Base-by-base conservation (phyloP, 306 rosid species). In the Pterocarpus santalinus region DNA sequence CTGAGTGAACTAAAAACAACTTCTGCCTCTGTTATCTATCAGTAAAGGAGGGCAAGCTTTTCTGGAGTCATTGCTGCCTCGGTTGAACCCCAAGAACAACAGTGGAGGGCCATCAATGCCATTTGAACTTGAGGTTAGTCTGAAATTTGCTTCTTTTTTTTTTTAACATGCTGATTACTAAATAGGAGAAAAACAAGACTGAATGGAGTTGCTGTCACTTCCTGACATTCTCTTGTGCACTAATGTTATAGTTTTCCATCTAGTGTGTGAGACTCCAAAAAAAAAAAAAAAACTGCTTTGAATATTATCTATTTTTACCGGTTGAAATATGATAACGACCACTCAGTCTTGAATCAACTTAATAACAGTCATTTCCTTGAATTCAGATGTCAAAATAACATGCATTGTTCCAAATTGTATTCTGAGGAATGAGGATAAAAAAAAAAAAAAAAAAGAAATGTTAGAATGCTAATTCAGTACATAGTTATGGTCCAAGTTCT, bases 31-130 rank as follows among this genome's bases (percentile, higher is more conserved):
- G 49, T 70, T 80, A 49, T 71, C 77, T 73, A 72, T 79, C 86
- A 96, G 99, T 35, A 91, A 83, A 89, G 99, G 98, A 73, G 98
- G 97, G 73, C 87, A 91, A 88, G 99, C 99, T 72, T 96, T 96
- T 84, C 83, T 92, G 13, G 94, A 96, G 75, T 46, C 94, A 75
- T 72, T 96, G 89, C 78, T 96, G 87, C 89, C 97, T 85, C 91
- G 99, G 55, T 88, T 96, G 81, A 89, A 93, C 88, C 97, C 97
- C 70, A 90, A 89, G 89, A 81, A 51, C 82, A 76, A 81, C 84
- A 90, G 89, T 65, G 99, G 99, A 82, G 97, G 90, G 57, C 97
- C 92, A 53, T 86, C 93, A 30, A 92, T 96, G 99, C 97, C 98
- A 69, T 96, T 96, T 93, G 93, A 92, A 83, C 80, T 96, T 6